Base-by-base conservation (phyloP, 129 eudicot genomes). In the Ambrosia trifida region DNA sequence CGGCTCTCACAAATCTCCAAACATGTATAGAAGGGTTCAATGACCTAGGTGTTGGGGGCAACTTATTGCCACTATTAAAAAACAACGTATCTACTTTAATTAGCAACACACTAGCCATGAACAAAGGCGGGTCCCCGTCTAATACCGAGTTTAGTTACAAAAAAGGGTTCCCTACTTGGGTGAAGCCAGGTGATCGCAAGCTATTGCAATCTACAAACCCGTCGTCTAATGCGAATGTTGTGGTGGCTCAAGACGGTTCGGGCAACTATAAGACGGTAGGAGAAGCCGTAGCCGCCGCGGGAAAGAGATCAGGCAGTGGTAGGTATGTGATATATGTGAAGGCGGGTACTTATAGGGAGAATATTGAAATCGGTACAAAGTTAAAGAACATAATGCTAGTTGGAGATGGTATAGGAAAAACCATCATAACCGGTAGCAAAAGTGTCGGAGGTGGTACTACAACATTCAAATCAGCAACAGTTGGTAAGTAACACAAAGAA, bases 351-450 rank as follows among this genome's bases (percentile, higher is more conserved):
- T 86, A 83, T 60, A 78, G 45, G 8, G 91, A 86, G 81, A 75
- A 83, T 60, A 60, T 86, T 8, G 86, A 83, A 44, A 75, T 86
- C 24, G 82, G 84, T 2, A 72, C 76, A 20, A 77, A 70, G 33
- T 18, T 79, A 65, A 81, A 70, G 51, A 86, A 86, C 53, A 72
- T 86, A 18, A 86, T 86, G 91, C 35, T 86, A 0, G 14, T 78
- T 63, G 91, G 91, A 70, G 91, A 86, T 78, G 88, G 91, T n/a
- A 86, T 81, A 7, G 88, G 91, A 20, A 86, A 78, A 58, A 86
- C 91, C 4, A 73, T 86, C 18, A 81, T 86, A 7, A 86, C 88
- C 10, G 91, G 91, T 35, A 86, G 91, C 52, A 86, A 45, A 64
- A 83, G 91, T 53, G 91, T 83, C 31, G 91, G 78, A 2, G 84